phyloP scores from a whole-genome alignment of 73 alveolate species.

The Symbiodinium pilosum region DNA sequence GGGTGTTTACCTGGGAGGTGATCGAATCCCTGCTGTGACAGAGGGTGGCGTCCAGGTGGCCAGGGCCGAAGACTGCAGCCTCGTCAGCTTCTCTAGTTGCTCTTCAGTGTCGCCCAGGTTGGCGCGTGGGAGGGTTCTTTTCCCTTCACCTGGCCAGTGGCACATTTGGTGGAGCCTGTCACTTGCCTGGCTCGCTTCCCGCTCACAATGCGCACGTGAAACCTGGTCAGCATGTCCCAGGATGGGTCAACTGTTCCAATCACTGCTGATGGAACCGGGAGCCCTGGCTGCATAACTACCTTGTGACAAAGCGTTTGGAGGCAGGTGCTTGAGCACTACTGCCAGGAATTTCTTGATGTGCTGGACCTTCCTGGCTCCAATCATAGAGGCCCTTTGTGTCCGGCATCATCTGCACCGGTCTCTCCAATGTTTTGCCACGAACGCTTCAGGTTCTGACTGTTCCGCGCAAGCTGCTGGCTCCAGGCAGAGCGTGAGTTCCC shows the following conservation, averaged over 20 bases:
- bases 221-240: neutral
- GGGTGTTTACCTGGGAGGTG: neutral
- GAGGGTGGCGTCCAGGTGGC: neutral
- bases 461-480: constrained; percentile 11
- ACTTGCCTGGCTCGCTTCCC: constrained; percentile 1
- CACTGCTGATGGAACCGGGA: constrained; percentile 5
- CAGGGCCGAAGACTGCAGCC: neutral
- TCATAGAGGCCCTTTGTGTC: neutral
- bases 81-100: no score
- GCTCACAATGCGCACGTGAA: neutral
- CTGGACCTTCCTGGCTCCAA: neutral
- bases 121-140: neutral
- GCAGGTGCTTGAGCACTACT: no score
- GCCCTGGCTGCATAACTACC: neutral
- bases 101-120: neutral
- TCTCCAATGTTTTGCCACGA: neutral
- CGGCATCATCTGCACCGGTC: no score
- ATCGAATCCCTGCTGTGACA: neutral
- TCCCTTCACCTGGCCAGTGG: neutral
- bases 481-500: no score
- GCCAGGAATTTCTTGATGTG: neutral
- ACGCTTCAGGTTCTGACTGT: neutral
- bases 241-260: neutral
- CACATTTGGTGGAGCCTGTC: neutral
- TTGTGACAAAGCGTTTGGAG: no score